Evolutionary conservation across 1,284 basidiomycete genomes (phyloP).

Genomic region (Tilletiaria anomala): DNA sequence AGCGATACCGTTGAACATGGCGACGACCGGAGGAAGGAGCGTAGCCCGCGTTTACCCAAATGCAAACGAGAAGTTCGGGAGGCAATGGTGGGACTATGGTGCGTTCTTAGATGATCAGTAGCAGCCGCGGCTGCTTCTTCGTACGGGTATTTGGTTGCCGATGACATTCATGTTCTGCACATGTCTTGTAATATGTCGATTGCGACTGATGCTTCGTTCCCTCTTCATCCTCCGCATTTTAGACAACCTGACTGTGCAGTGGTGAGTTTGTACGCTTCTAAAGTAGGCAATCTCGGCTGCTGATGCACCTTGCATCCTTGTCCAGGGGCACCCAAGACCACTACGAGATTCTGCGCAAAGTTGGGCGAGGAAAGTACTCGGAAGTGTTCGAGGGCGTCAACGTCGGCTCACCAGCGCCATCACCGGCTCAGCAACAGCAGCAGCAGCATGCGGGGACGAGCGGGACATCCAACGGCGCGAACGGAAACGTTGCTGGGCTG

Average conservation of each 20-base stretch:
- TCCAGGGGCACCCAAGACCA: constrained; percentile 59
- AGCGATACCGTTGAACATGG: too few relatives aligned
- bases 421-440: neutral
- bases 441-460: neutral
- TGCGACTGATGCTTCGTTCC: neutral
- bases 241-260: constrained; percentile 35
- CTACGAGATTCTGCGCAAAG: constrained; percentile 94
- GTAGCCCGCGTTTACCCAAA: constrained; percentile 47
- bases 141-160: neutral
- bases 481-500: neutral
- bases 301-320: neutral
- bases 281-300: neutral
- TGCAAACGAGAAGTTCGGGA: constrained; percentile 49
- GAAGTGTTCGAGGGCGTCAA: constrained; percentile 89
- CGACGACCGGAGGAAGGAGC: constrained; percentile 18
- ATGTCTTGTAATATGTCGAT: neutral
- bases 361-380: constrained; percentile 70
- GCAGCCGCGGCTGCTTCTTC: neutral
- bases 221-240: neutral
- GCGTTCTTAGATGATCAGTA: constrained; percentile 13
- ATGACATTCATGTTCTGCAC: neutral
- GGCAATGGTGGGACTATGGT: constrained; percentile 53
- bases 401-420: constrained; percentile 50
- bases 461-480: neutral
- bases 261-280: constrained; percentile 5